Evolutionary conservation across 345 rosid genomes (phyloP).

Genomic region (Hevea brasiliensis): DNA sequence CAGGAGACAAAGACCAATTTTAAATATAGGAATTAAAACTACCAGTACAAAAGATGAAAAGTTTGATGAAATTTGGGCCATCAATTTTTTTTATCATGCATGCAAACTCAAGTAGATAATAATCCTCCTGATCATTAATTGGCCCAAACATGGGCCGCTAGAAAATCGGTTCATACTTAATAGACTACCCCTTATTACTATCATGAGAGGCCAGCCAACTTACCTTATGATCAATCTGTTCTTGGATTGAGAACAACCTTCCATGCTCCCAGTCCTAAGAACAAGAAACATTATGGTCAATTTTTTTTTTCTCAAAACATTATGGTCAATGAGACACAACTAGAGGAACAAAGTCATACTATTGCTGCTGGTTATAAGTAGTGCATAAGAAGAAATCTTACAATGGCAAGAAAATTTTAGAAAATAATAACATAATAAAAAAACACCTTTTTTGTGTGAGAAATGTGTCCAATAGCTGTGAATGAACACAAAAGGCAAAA

Average conservation of each 20-base stretch:
- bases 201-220: background rate
- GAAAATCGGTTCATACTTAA: background rate
- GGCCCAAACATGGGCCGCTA: background rate
- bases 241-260: slow-evolving; percentile 69
- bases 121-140: slow-evolving; percentile 5
- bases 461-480: slow-evolving; percentile 66
- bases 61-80: background rate
- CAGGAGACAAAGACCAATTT: background rate
- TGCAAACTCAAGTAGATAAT: background rate
- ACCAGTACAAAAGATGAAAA: background rate
- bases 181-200: background rate
- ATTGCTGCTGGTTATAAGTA: too few species aligned
- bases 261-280: slow-evolving; percentile 72
- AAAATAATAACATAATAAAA: too few species aligned
- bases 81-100: background rate
- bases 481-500: background rate
- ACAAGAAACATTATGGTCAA: background rate
- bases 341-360: background rate
- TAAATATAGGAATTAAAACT: background rate
- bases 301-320: too few species aligned
- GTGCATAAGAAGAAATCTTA: background rate
- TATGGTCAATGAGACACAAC: background rate
- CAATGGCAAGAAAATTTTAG: background rate
- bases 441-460: slow-evolving; percentile 75
- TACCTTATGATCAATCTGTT: slow-evolving; percentile 83